Base-by-base conservation (phyloP, 495 filamentous ascomycete species). In the Penicillium alfredii region DNA sequence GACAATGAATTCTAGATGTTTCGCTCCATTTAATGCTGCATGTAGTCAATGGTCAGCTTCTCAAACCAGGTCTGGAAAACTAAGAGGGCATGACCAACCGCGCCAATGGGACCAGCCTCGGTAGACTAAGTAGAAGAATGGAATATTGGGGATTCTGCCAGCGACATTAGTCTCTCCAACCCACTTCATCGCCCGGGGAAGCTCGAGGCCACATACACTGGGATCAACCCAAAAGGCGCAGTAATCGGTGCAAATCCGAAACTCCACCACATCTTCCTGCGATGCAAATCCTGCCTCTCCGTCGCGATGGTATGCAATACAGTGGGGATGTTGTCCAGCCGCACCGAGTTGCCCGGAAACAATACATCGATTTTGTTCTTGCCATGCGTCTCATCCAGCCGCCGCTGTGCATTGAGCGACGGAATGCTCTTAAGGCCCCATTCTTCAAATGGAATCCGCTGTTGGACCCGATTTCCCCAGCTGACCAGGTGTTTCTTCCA, bases 381-480 rank as follows among this genome's bases (percentile, higher is more conserved):
- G 20, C 75, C 82, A 33, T 81, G 59, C 10, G 78, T 49, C 49
- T 82, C 77, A 35, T 81, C 73, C 28, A 76, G 65, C 44, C 71
- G 70, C 30, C 76, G 71, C 38, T 79, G 76, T 22, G 77, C 68
- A 16, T 76, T 88, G 36, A 94, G 66, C 20, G 92, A 84, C 3
- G 92, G 92, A 23, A 98, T 83, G 35, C 86, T 90, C 63, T 97
- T 97, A 30, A 98, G 66, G 0, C 86, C 90, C 82, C 92, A 99
- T 83, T 99, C 92, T 64, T 96, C 86, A 58, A 82, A 95, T 2
- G 90, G 86, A 47, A 99, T 89, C 25, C 86, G 76, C 51, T 83
- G 82, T 33, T 97, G 73, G 7, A 84, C 74, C 17, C 76, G 70
- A 66, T 97, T 96, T 17, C 93, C 92, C 58, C 89, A 92, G 34